Evolutionary conservation across 495 filamentous ascomycete species (phyloP), one percentile per base, ranked within the genome.

Genomic region (Clavariopsis aquatica): DNA sequence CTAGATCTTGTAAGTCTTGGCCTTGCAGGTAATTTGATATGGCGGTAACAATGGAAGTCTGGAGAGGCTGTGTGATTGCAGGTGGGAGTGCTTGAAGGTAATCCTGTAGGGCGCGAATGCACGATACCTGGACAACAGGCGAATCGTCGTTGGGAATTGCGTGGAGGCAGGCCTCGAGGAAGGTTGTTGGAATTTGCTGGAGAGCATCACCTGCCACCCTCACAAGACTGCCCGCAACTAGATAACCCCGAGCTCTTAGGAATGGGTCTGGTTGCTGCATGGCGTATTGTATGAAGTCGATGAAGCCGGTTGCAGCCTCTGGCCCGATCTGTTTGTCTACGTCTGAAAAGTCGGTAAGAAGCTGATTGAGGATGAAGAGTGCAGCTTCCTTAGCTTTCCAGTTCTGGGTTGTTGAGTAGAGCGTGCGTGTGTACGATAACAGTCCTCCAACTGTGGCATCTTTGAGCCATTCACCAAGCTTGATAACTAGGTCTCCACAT

Each of bases 41-140:
- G 17, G 90, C 85, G 1, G 82, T 76, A 45, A 97, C 84, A 41
- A 96, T 89, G 9, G 86, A 78, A 0, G 80, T 68, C 73, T 98
- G 94, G 54, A 90, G 80, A 34, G 84, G 81, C 43, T 79, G 75
- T 1, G 82, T 81, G 26, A 84, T 77, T 24, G 76, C 75, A 7
- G 77, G 69, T 12, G 84, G 79, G 49, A 86, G 69, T 7, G 86
- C 80, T 38, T 81, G 83, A 26, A 96, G 79, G 55, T 93, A 89
- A 71, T 90, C 89, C 73, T 97, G 92, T 43, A 97, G 74, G 0
- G 91, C 87, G 63, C 92, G 93, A 61, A 98, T 89, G 72, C 90
- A 93, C 13, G 94, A 85, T 26, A 96, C 95, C 74, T 92, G 89
- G 27, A 98, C 92, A 31, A 98, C 82, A 71, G 96, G 92, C 4